Percentiles rank a stretch among this genome's conserved stretches.
Evolutionary conservation across 169 alveolate species (phyloP).

Genomic region (Plasmodium vivax): DNA sequence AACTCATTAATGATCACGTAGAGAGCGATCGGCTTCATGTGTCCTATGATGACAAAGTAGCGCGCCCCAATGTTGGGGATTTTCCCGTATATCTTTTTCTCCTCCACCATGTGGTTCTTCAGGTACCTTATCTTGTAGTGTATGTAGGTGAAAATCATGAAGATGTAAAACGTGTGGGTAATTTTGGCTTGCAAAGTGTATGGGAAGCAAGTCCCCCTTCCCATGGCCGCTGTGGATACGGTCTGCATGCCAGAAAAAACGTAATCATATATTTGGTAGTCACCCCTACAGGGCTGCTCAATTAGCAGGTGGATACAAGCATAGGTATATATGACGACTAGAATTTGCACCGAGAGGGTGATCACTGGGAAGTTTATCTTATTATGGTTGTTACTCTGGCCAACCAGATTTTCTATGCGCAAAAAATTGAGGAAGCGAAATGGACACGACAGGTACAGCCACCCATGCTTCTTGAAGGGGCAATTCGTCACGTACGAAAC

Average conservation of each 20-base stretch:
- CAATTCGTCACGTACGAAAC: constrained; percentile 13
- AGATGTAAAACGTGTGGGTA: constrained; percentile 44
- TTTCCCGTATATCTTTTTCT: constrained; percentile 64
- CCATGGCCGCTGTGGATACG: constrained; percentile 70
- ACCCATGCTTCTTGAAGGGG: neutral
- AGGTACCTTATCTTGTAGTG: constrained; percentile 65
- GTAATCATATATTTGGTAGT: constrained; percentile 68
- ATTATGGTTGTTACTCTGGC: constrained; percentile 6
- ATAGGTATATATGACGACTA: constrained; percentile 61
- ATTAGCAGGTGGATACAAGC: constrained; percentile 61
- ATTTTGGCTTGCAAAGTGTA: constrained; percentile 19
- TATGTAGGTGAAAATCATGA: constrained; percentile 70
- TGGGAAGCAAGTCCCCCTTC: constrained; percentile 72
- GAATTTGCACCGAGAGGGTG: constrained; percentile 30
- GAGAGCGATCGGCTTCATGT: constrained; percentile 52
- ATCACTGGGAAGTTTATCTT: constrained; percentile 48
- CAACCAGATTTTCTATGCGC: constrained; percentile 59
- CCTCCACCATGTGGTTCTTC: constrained; percentile 63
- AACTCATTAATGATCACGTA: constrained; percentile 52
- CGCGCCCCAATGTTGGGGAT: constrained; percentile 44
- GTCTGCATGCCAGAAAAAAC: constrained; percentile 74
- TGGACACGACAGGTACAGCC: constrained; percentile 70
- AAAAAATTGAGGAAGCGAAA: constrained; percentile 61
- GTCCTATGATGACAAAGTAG: constrained; percentile 72
- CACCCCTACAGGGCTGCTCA: constrained; percentile 69